Percentiles rank a stretch among this genome's conserved stretches.
Evolutionary conservation across 2,329 filamentous ascomycete species (phyloP).

Genomic region (Fusarium agapanthi): DNA sequence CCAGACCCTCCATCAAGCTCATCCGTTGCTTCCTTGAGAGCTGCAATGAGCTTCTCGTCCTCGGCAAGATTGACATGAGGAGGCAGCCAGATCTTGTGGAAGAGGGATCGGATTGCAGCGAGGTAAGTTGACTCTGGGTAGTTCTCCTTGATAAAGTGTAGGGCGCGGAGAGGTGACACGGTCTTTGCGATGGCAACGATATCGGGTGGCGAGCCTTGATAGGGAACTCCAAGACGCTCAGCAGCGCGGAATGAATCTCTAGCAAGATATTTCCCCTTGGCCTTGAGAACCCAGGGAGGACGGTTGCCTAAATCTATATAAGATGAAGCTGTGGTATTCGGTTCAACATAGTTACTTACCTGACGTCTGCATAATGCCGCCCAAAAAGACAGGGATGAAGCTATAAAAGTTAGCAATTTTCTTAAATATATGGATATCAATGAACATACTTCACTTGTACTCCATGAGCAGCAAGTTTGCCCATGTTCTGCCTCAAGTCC

Average conservation of each 20-base stretch:
- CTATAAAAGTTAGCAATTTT: conserved; percentile 49
- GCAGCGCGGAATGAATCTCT: conserved; percentile 54
- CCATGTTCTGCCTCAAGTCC: conserved; percentile 65
- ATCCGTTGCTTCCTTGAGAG: conserved; percentile 46
- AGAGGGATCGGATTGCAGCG: conserved; percentile 62
- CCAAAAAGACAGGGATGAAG: conserved; percentile 76
- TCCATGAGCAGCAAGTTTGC: conserved; percentile 63
- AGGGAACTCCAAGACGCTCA: conserved; percentile 48
- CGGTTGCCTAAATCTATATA: conserved; percentile 66
- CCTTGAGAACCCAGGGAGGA: conserved; percentile 76
- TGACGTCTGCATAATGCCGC: conserved; percentile 68
- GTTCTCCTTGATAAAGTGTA: conserved; percentile 71
- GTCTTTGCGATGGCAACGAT: conserved; percentile 56
- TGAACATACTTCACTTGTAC: conserved; percentile 71
- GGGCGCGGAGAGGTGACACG: conserved; percentile 68
- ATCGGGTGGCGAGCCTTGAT: conserved; percentile 52
- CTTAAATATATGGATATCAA: no score
- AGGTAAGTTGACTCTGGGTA: conserved; percentile 61
- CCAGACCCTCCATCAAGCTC: conserved; percentile 31
- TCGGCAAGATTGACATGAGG: conserved; percentile 67
- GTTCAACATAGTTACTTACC: conserved; percentile 53
- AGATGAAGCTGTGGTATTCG: background rate
- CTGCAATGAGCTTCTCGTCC: conserved; percentile 59
- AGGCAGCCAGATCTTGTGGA: conserved; percentile 69
- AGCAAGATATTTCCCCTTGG: conserved; percentile 68